Conservation (phyloP, 2,329 filamentous ascomycete genomes). For the Ceratocystis cubensis region DNA sequence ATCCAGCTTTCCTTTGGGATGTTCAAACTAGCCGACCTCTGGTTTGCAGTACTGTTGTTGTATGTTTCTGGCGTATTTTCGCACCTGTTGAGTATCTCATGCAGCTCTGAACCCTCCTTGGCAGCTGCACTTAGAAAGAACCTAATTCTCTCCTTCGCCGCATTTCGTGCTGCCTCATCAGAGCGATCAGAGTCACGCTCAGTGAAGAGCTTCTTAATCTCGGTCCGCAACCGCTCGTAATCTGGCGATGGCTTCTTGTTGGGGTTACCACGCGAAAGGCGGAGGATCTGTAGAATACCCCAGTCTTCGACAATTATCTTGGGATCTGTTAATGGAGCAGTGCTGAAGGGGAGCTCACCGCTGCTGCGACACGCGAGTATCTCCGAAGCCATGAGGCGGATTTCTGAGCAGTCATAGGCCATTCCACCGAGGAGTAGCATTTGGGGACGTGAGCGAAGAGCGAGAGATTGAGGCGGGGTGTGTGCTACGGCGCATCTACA, state of each 20-base stretch:
- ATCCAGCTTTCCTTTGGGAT: neutral
- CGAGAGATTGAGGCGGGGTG: neutral
- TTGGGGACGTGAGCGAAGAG: constrained; percentile 2
- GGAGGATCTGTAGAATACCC: constrained; percentile 26
- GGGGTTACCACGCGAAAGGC: constrained; percentile 23
- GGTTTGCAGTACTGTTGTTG: neutral
- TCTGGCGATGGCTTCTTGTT: constrained; percentile 21
- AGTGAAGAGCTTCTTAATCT: constrained; percentile 29
- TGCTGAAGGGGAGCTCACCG: constrained; percentile 28
- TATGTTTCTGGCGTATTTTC: neutral
- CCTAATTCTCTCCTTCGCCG: constrained; percentile 24
- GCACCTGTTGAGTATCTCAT: constrained; percentile 13
- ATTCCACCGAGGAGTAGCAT: constrained; percentile 9
- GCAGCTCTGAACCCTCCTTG: constrained; percentile 23
- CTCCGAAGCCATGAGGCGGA: constrained; percentile 27
- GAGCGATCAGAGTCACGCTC: constrained; percentile 28
- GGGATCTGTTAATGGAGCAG: constrained; percentile 24
- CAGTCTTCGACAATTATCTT: constrained; percentile 28
- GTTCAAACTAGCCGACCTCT: neutral
- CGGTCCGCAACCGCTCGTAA: constrained; percentile 26
- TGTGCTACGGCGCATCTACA: neutral
- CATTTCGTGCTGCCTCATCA: constrained; percentile 22
- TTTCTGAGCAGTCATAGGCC: constrained; percentile 21
- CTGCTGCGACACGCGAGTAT: constrained; percentile 28
- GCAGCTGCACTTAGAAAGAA: constrained; percentile 25